Base-by-base conservation (phyloP, 1,284 basidiomycete genomes). In the Tausonia pullulans region DNA sequence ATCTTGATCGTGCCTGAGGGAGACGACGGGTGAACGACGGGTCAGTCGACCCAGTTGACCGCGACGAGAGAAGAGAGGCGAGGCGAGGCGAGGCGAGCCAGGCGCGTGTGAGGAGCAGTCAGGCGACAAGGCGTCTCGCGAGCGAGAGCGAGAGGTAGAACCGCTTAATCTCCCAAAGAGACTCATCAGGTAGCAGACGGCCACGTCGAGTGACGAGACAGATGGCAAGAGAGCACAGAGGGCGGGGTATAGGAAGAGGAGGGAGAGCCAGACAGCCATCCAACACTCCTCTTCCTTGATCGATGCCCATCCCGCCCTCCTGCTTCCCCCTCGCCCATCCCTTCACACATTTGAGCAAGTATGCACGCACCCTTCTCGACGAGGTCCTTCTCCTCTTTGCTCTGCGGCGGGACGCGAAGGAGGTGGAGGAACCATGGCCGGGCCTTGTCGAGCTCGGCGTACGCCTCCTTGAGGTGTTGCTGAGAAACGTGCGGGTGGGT, bases 401-500 rank as follows among this genome's bases (percentile, higher is more conserved):
- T 59, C 9, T 50, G 57, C 11, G 27, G 55, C 0, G 65, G 65
- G 5, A 60, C 58, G 44, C 56, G 59, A 0, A 66, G 58, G 11
- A 62, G 46, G 27, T 44, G 43, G n/a, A 62, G 46, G 41, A 66
- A 61, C 65, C 65, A 66, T 16, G 61, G 61, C 13, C 58, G 41
- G 46, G 53, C 61, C 44, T 58, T 58, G 41, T 66, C 65, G 27
- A 66, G 61, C 58, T 66, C 61, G 1, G 65, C 43, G 58, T 66
- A 66, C 40, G 63, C 43, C 51, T 66, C 61, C 61, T 58, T 65
- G 53, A 53, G 44, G n/a, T 56, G 39, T 5, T 56, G 54, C 41
- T 41, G 54, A n/a, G 55, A 56, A 13, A 46, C 60, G 43, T 60
- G 44, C 8, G 27, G 41, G 11, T 48, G 11, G 27, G 60, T 10